A percentile compares a stretch with the other conserved stretches of the same genome.
Conservation (phyloP, 306 rosid genomes). For the Castanea mollissima region DNA sequence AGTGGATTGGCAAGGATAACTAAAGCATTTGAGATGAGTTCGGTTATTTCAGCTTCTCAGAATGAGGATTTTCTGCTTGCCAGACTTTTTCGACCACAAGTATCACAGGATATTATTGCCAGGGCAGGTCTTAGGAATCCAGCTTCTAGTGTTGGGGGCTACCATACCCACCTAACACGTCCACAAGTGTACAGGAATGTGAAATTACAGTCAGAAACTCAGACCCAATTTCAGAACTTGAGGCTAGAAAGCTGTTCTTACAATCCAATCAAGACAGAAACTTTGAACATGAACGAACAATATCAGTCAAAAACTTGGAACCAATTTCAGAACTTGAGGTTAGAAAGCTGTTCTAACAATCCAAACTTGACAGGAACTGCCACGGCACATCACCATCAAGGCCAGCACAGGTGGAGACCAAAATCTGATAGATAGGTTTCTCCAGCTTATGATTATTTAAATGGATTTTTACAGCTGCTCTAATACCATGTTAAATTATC, state of each 20-base stretch:
- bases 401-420: conserved; percentile 53
- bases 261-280: not conserved
- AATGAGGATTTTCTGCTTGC: conserved; percentile 35
- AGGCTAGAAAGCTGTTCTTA: conserved; percentile 18
- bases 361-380: conserved; percentile 6
- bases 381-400: conserved; percentile 23
- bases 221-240: too few species aligned
- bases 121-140: conserved; percentile 12
- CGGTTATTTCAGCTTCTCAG: conserved; percentile 26
- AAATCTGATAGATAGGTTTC: conserved; percentile 16
- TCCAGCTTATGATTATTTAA: too few species aligned
- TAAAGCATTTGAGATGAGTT: conserved; percentile 31
- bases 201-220: conserved; percentile 10
- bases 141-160: conserved; percentile 3
- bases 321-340: too few species aligned
- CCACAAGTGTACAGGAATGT: not conserved
- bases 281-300: too few species aligned
- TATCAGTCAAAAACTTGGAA: too few species aligned
- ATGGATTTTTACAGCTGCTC: too few species aligned
- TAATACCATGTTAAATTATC: too few species aligned
- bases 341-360: too few species aligned
- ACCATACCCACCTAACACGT: not conserved
- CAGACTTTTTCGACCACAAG: conserved; percentile 40
- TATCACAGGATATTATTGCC: not conserved
- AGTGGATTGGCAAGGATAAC: conserved; percentile 53